phyloP scores from a whole-genome alignment of 768 basidiomycete species.

The Rhodotorula graminis region DNA sequence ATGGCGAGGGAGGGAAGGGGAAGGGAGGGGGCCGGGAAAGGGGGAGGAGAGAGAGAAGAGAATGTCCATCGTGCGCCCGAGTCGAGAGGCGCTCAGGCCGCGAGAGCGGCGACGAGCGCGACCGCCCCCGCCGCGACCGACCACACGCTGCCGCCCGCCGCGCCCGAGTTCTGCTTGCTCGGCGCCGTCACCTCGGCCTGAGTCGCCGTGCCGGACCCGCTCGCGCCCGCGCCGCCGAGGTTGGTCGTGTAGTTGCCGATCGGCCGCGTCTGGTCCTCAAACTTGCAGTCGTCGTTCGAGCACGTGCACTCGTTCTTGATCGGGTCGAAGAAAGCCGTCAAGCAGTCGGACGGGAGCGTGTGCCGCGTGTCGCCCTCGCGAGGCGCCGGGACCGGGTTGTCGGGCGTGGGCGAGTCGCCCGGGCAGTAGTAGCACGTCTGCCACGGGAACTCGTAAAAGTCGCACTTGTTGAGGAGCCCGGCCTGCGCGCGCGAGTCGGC shows the following conservation, averaged over 20 bases:
- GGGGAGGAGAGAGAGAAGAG: background rate
- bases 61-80: background rate
- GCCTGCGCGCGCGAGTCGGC: constrained; percentile 46
- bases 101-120: background rate
- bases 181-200: background rate
- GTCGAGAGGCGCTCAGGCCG: background rate
- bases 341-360: constrained; percentile 57
- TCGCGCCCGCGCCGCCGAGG: constrained; percentile 11
- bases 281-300: constrained; percentile 56
- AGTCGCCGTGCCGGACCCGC: background rate
- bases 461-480: constrained; percentile 60
- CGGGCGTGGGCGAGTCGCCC: constrained; percentile 53
- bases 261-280: constrained; percentile 53
- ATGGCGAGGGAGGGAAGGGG: too few species aligned
- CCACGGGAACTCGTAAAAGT: constrained; percentile 72
- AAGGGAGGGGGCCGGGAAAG: background rate
- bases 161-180: constrained; percentile 14
- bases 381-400: constrained; percentile 63
- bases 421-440: constrained; percentile 83
- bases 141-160: background rate
- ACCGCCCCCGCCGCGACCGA: background rate
- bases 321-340: constrained; percentile 67
- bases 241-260: constrained; percentile 31
- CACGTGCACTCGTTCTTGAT: constrained; percentile 63
- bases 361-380: constrained; percentile 47